Evolutionary conservation across 2,329 filamentous ascomycete species (phyloP).

Genomic region (Plectosphaerella cucumerina): DNA sequence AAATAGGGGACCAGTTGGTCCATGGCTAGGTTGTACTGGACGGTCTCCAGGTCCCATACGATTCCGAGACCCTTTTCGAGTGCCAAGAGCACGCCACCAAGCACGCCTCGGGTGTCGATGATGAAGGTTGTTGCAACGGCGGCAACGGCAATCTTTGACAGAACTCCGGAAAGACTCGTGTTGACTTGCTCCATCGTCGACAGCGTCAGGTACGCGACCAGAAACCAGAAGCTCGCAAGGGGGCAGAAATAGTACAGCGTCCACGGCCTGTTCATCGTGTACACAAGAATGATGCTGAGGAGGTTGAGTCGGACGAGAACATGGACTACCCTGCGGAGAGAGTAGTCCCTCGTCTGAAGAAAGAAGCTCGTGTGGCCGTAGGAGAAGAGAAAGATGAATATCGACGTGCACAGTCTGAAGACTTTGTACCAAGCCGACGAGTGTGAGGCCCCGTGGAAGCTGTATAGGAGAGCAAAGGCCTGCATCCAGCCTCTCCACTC

Average conservation of each 20-base stretch:
- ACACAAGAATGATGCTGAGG: constrained; percentile 47
- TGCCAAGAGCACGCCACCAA: constrained; percentile 5
- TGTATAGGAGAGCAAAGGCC: constrained; percentile 45
- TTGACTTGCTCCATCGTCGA: constrained; percentile 36
- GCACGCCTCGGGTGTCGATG: constrained; percentile 6
- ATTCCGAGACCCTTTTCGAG: constrained; percentile 31
- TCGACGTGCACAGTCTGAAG: constrained; percentile 48
- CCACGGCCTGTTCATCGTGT: constrained; percentile 51
- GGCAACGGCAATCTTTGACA: constrained; percentile 43
- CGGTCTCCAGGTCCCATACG: constrained; percentile 41
- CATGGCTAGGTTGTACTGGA: constrained; percentile 44
- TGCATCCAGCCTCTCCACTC: constrained; percentile 69
- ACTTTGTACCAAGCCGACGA: constrained; percentile 49
- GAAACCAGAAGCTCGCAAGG: constrained; percentile 58
- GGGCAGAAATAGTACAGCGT: constrained; percentile 54
- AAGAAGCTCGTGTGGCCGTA: constrained; percentile 60
- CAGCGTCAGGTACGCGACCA: constrained; percentile 51
- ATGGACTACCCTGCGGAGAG: constrained; percentile 42
- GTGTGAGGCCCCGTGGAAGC: constrained; percentile 48
- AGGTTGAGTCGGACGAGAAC: constrained; percentile 52
- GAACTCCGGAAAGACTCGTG: constrained; percentile 32
- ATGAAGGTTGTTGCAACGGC: constrained; percentile 22
- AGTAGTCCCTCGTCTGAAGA: constrained; percentile 51
- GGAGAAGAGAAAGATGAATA: constrained; percentile 59
- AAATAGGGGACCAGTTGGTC: constrained; percentile 53